Conservation (phyloP, 805 yeast species). For the Yamadazyma laniorum region DNA sequence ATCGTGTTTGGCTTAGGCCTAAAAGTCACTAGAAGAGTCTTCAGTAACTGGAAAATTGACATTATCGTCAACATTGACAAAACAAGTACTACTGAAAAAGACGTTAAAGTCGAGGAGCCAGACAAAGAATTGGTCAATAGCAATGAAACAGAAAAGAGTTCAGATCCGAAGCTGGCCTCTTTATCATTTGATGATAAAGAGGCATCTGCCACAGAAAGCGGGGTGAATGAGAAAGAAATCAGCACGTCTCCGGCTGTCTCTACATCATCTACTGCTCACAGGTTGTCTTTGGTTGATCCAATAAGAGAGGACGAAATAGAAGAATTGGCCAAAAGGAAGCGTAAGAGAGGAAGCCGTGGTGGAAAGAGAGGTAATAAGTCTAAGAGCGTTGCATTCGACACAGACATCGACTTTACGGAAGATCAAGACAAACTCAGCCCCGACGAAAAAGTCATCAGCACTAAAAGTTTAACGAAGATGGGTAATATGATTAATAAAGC, state of each 20-base stretch:
- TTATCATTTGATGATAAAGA: too few species aligned
- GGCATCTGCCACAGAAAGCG: too few species aligned
- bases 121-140: background rate
- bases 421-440: conserved; percentile 5
- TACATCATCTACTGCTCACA: background rate
- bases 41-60: conserved; percentile 1
- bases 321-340: conserved; percentile 43
- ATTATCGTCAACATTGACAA: conserved; percentile 5
- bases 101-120: background rate
- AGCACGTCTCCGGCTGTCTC: background rate
- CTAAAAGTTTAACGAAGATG: conserved; percentile 29
- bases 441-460: conserved; percentile 15
- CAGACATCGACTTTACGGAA: too few species aligned
- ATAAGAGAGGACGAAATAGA: conserved; percentile 9
- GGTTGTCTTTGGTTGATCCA: background rate
- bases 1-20: conserved; percentile 28
- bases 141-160: background rate
- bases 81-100: background rate
- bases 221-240: background rate
- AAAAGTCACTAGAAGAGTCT: background rate
- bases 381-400: conserved; percentile 28
- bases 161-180: background rate
- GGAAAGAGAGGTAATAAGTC: conserved; percentile 58
- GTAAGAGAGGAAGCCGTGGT: conserved; percentile 86
- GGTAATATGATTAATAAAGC: conserved; percentile 16